Percentiles rank a stretch among this genome's conserved stretches.
These are phyloP conservation scores for Arthrobotrys musiformis DNA, from an alignment of 2,329 filamentous ascomycete species.

Conservation along the genomic window DNA sequence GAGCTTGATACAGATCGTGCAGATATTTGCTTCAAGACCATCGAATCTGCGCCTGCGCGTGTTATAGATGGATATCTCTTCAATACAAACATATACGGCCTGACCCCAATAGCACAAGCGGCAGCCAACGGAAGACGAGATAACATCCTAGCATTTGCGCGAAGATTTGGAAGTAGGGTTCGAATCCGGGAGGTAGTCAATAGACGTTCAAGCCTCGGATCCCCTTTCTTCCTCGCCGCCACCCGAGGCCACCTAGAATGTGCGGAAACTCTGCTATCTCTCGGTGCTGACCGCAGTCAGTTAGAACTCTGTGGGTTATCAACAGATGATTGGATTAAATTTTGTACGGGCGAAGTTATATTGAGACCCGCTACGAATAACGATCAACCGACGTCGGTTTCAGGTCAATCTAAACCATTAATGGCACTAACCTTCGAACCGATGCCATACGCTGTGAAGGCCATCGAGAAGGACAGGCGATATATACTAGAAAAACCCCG, in stretches of 20 bases:
- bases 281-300: background rate
- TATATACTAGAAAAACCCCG: background rate
- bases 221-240: background rate
- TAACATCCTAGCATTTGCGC: background rate
- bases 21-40: background rate
- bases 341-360: background rate
- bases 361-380: background rate
- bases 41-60: background rate
- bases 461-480: background rate
- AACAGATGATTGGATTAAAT: background rate
- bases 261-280: background rate
- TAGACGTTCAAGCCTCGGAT: background rate
- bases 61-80: background rate
- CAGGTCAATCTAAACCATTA: background rate
- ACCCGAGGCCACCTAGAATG: conserved; percentile 1
- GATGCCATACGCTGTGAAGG: background rate
- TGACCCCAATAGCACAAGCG: background rate
- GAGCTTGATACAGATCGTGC: background rate
- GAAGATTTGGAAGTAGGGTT: background rate
- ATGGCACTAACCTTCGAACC: background rate
- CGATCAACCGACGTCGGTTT: background rate
- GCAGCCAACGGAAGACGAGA: background rate
- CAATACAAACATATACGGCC: background rate
- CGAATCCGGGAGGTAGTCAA: conserved; percentile 2
- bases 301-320: background rate